phyloP scores from a whole-genome alignment of 345 rosid genomes.

The Salix suchowensis region DNA sequence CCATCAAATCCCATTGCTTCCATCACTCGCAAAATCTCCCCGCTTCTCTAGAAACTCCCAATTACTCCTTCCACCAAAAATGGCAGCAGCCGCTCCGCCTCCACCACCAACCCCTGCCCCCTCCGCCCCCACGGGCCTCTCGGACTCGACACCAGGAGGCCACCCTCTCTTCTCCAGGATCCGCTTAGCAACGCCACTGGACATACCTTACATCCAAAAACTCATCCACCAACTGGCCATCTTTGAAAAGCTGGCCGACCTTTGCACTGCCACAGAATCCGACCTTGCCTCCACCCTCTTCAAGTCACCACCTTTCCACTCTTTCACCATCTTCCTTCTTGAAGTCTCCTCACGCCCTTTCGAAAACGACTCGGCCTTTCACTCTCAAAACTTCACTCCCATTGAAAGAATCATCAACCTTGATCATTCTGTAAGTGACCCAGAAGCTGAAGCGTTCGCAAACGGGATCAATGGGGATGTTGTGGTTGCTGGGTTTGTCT shows the following conservation, averaged over 20 bases:
- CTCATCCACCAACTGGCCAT: slow-evolving; percentile 87
- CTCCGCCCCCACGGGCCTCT: slow-evolving; percentile 40
- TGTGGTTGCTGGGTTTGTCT: slow-evolving; percentile 65
- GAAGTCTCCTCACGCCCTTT: slow-evolving; percentile 59
- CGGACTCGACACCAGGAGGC: slow-evolving; percentile 27
- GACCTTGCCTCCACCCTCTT: slow-evolving; percentile 67
- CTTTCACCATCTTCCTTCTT: slow-evolving; percentile 77
- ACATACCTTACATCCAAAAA: slow-evolving; percentile 81
- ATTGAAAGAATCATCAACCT: slow-evolving; percentile 35
- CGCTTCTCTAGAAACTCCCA: neutral
- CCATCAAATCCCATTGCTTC: neutral
- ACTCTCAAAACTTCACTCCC: slow-evolving; percentile 32
- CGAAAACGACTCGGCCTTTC: neutral
- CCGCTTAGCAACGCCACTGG: slow-evolving; percentile 74
- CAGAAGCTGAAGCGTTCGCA: slow-evolving; percentile 43
- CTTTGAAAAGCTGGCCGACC: slow-evolving; percentile 65
- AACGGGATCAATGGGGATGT: slow-evolving; percentile 32
- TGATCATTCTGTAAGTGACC: slow-evolving; percentile 52
- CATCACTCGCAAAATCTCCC: neutral
- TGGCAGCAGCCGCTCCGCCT: slow-evolving; percentile 95
- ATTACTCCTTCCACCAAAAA: neutral
- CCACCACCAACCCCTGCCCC: slow-evolving; percentile 75
- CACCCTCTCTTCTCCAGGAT: slow-evolving; percentile 68
- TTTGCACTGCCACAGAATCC: slow-evolving; percentile 70
- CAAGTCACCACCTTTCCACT: slow-evolving; percentile 64